Percentiles rank a stretch among this genome's conserved stretches.
Conservation (phyloP, 2,329 filamentous ascomycete genomes). For the Curvularia lunata region DNA sequence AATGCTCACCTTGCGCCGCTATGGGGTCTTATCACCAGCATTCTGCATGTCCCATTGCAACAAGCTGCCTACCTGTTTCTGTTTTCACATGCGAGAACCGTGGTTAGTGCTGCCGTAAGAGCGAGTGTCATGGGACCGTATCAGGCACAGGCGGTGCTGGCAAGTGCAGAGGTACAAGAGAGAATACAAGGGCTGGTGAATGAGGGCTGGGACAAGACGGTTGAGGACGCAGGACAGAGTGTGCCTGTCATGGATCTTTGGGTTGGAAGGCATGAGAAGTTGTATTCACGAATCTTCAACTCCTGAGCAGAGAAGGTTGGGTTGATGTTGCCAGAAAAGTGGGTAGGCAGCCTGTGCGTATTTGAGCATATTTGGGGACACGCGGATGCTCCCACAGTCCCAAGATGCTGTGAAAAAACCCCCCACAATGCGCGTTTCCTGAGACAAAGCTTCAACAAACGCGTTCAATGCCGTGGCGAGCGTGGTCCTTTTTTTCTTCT, state of each 20-base stretch:
- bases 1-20: constrained; percentile 73
- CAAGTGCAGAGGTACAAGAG: constrained; percentile 63
- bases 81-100: constrained; percentile 75
- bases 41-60: constrained; percentile 65
- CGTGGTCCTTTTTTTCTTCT: not conserved
- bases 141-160: constrained; percentile 76
- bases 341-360: not conserved
- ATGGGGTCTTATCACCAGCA: constrained; percentile 68
- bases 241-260: constrained; percentile 82
- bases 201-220: constrained; percentile 63
- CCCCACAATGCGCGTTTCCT: not conserved
- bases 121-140: constrained; percentile 82
- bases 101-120: constrained; percentile 77
- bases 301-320: constrained; percentile 57
- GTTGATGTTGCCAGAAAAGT: not conserved
- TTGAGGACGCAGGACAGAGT: constrained; percentile 74
- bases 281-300: constrained; percentile 88
- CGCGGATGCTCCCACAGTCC: not conserved
- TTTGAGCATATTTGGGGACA: not conserved
- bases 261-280: constrained; percentile 80
- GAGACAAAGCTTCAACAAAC: not conserved
- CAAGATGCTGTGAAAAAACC: not conserved
- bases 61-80: constrained; percentile 78
- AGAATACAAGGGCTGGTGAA: constrained; percentile 65
- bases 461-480: not conserved